phyloP scores from a whole-genome alignment of 768 basidiomycete genomes.

The Boletus bicolor region DNA sequence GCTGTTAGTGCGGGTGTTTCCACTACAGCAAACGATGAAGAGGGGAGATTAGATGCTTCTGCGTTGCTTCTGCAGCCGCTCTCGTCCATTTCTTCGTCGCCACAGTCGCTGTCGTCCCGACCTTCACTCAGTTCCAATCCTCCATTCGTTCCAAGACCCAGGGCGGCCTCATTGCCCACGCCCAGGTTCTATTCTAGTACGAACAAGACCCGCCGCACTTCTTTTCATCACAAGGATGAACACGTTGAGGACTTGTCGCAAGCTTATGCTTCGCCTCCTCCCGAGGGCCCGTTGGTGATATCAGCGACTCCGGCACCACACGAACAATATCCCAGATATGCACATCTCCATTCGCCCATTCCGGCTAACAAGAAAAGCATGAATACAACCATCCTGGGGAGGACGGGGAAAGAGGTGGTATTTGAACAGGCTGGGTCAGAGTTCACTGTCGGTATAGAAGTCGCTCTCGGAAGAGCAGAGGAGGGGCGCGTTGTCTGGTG shows the following conservation, averaged over 20 bases:
- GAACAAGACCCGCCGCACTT: constrained; percentile 17
- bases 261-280: constrained; percentile 29
- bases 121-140: constrained; percentile 11
- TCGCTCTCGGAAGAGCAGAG: constrained; percentile 32
- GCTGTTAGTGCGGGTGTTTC: constrained; percentile 1
- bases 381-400: constrained; percentile 9
- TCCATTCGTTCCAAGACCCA: constrained; percentile 20
- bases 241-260: constrained; percentile 29
- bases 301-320: constrained; percentile 14
- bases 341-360: constrained; percentile 22
- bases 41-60: constrained; percentile 19
- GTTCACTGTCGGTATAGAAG: constrained; percentile 30
- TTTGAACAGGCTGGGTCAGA: constrained; percentile 29
- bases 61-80: constrained; percentile 30
- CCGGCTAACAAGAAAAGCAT: constrained; percentile 14
- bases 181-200: not conserved
- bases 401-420: constrained; percentile 19
- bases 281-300: constrained; percentile 26
- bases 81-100: constrained; percentile 11
- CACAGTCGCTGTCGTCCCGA: constrained; percentile 1
- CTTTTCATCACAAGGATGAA: constrained; percentile 15
- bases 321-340: constrained; percentile 29
- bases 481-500: constrained; percentile 33
- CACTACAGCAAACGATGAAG: not conserved
- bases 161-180: constrained; percentile 26